Evolutionary conservation across 495 filamentous ascomycete genomes (phyloP).

Genomic region (Aspergillus mulundensis): DNA sequence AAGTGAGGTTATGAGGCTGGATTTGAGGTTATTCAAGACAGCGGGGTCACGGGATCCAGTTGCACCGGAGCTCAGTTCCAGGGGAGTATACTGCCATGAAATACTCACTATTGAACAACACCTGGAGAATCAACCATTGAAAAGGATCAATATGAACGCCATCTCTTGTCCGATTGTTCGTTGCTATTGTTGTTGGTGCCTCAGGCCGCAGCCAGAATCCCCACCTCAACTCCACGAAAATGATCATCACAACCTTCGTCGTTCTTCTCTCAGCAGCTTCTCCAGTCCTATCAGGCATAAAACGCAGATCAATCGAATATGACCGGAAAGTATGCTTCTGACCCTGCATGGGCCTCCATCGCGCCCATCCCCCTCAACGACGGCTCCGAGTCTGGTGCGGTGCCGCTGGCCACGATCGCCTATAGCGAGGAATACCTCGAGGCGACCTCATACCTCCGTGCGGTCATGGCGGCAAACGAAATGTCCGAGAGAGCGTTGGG

Average conservation of each 20-base stretch:
- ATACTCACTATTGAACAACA: too few relatives aligned
- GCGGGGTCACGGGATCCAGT: not conserved
- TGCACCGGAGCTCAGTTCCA: not conserved
- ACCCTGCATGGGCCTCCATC: conserved; percentile 80
- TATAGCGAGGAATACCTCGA: conserved; percentile 85
- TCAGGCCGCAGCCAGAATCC: conserved; percentile 16
- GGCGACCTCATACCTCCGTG: conserved; percentile 84
- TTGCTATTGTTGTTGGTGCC: conserved; percentile 21
- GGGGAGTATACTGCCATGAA: too few relatives aligned
- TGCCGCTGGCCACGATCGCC: conserved; percentile 80
- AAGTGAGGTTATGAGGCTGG: not conserved
- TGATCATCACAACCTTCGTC: not conserved
- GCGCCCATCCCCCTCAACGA: conserved; percentile 80
- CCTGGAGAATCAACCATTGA: not conserved
- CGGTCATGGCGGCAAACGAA: conserved; percentile 87
- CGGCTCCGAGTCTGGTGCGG: conserved; percentile 50
- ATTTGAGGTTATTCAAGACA: not conserved
- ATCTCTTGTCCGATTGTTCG: conserved; percentile 6
- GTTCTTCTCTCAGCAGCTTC: not conserved
- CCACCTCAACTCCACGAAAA: conserved; percentile 19
- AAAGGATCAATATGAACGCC: not conserved
- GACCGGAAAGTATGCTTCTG: conserved; percentile 53
- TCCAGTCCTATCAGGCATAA: not conserved
- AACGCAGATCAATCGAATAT: conserved; percentile 15
- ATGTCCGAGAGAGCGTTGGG: conserved; percentile 69